phyloP scores from a whole-genome alignment of 1,139 yeast species.

The Pichia sp. region DNA sequence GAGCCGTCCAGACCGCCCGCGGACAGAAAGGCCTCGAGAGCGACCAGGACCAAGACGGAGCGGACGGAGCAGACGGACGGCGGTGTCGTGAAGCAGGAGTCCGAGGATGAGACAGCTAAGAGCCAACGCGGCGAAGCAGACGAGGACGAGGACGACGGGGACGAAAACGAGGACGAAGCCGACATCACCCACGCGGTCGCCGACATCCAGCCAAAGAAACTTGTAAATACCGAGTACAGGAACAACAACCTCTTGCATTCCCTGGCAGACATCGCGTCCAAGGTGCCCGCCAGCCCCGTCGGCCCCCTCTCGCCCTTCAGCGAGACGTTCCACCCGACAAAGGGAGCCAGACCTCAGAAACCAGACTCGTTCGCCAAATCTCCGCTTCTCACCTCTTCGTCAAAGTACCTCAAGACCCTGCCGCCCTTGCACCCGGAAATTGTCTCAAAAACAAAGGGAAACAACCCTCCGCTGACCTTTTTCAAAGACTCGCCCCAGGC shows the following conservation, averaged over 20 bases:
- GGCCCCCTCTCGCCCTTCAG: conserved; percentile 17
- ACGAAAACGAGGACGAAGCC: neutral
- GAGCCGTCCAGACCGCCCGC: no score
- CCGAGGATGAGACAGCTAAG: no score
- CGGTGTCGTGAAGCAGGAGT: no score
- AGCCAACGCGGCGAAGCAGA: no score
- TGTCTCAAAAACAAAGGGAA: neutral
- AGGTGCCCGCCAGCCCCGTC: conserved; percentile 21
- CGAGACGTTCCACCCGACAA: conserved; percentile 10
- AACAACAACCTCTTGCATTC: conserved; percentile 17
- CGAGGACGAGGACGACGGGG: neutral
- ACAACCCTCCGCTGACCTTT: conserved; percentile 12
- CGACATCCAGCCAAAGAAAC: conserved; percentile 6
- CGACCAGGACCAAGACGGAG: neutral
- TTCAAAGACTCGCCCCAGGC: conserved; percentile 13
- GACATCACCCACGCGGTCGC: no score
- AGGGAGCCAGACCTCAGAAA: neutral
- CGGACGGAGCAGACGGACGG: no score
- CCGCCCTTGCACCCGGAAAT: neutral
- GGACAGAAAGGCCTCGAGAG: neutral
- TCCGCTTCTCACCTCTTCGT: neutral
- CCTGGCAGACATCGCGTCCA: conserved; percentile 23
- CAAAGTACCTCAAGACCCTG: neutral
- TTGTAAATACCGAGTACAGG: conserved; percentile 1
- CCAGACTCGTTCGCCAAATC: neutral